Base-by-base conservation (phyloP, 495 filamentous ascomycete species). In the Eremomyces bilateralis region DNA sequence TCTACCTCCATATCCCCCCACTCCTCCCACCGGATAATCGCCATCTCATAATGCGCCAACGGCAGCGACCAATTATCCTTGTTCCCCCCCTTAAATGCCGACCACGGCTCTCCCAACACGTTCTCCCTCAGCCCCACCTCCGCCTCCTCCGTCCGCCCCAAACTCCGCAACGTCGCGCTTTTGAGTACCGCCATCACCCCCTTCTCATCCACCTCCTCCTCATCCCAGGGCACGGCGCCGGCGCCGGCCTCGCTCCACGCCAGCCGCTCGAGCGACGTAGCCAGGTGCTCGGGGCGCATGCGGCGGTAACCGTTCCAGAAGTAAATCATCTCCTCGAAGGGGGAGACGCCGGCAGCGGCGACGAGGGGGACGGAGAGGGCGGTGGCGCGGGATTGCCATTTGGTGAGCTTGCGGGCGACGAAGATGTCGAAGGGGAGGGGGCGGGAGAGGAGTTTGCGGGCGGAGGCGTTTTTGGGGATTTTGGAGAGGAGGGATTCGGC, bases 271-370 rank as follows among this genome's bases (percentile, higher is more conserved):
- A 83, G 45, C 1, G 73, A 79, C 19, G 60, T 57, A 30, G 80
- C 63, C 12, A 92, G 57, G 39, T 80, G 66, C 2, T 53, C 52
- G 4, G 53, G 40, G 15, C 61, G 59, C 79, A 92, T 88, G 27
- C 81, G 70, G 53, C 78, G 90, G 28, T 60, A 59, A 1, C 76
- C 76, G 40, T 67, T 82, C 88, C 88, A 97, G 46, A 95, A 71
- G 51, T 85, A 92, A n/a, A 78, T 71, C 82, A 97, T 93, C 57
- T 97, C 88, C 46, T 82, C 71, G 1, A 80, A 52, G 0, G 88
- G 90, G 42, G 73, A 76, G 4, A 85, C 70, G 15, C 83, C 83
- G 19, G 91, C 61, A 1, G 74, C 83, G 43, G 95, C 85, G 2
- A 78, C 65, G 4, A 94, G 58, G 10, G 75, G 64, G 16, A 85